A percentile compares a stretch with the other conserved stretches of the same genome.
phyloP scores from a whole-genome alignment of 1,284 basidiomycete genomes.

The Fomes fomentarius region DNA sequence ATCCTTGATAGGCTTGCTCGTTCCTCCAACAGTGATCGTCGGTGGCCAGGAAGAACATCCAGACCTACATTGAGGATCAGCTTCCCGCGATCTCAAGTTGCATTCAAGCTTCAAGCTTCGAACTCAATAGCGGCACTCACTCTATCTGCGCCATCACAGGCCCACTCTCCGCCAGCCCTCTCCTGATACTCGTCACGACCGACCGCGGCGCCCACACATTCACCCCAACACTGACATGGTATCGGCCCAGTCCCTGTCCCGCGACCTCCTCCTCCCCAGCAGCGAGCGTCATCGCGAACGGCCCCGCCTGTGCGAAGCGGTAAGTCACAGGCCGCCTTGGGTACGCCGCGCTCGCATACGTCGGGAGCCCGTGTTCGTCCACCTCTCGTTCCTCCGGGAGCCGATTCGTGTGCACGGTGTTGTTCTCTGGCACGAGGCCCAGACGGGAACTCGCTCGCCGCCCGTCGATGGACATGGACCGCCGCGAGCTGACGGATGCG shows the following conservation, averaged over 20 bases:
- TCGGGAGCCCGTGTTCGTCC: constrained; percentile 23
- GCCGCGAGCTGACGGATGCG: constrained; percentile 9
- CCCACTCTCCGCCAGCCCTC: constrained; percentile 26
- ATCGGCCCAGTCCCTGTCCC: no score
- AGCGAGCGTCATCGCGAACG: constrained; percentile 29
- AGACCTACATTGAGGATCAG: no score
- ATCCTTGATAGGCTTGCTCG: constrained; percentile 22
- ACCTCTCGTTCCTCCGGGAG: constrained; percentile 5
- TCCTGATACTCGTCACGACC: constrained; percentile 27
- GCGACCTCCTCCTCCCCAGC: constrained; percentile 13
- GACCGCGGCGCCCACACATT: constrained; percentile 32
- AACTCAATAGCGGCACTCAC: constrained; percentile 19
- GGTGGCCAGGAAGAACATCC: constrained; percentile 22
- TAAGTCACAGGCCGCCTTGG: constrained; percentile 23
- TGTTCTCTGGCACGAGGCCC: constrained; percentile 6
- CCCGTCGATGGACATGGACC: constrained; percentile 8
- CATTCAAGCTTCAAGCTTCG: neutral
- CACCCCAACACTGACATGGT: constrained; percentile 9
- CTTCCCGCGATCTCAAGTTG: no score
- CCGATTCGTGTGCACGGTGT: neutral
- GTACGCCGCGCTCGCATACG: constrained; percentile 25
- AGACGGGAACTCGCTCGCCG: constrained; percentile 9
- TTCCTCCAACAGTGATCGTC: constrained; percentile 26
- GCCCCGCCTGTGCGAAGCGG: constrained; percentile 27
- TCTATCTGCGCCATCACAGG: constrained; percentile 30